Conservation (phyloP, 805 yeast genomes). For the Schizosaccharomyces osmophilus region DNA sequence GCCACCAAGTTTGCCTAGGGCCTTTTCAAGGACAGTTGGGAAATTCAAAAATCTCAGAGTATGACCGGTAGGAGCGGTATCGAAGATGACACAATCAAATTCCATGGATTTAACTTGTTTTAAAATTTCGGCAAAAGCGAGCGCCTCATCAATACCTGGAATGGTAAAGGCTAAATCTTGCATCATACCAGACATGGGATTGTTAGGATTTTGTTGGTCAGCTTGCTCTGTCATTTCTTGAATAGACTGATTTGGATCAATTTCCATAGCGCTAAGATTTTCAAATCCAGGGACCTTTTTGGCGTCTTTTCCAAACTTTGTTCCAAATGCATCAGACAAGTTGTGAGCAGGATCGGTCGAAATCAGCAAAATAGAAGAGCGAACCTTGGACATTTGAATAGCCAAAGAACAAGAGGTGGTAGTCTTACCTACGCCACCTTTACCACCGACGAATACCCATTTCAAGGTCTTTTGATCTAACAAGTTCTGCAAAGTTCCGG, state of each 20-base stretch:
- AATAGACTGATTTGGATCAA: constrained; percentile 84
- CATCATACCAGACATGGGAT: constrained; percentile 35
- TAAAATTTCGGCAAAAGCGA: constrained; percentile 92
- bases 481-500: constrained; percentile 16
- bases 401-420: constrained; percentile 92
- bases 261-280: constrained; percentile 91
- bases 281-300: constrained; percentile 70
- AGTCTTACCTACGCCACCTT: constrained; percentile 98
- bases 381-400: constrained; percentile 64
- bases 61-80: constrained; percentile 99
- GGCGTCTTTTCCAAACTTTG: constrained; percentile 92
- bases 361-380: constrained; percentile 67
- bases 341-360: constrained; percentile 98
- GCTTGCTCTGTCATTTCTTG: constrained; percentile 52
- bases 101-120: constrained; percentile 67
- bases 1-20: constrained; percentile 68
- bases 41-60: constrained; percentile 82
- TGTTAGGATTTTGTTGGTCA: constrained; percentile 8
- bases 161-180: constrained; percentile 81
- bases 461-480: constrained; percentile 31
- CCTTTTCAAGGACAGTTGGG: constrained; percentile 74
- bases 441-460: constrained; percentile 98
- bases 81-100: constrained; percentile 80
- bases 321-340: constrained; percentile 92
- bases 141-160: constrained; percentile 96